Percentiles rank a stretch among this genome's conserved stretches.
phyloP scores from a whole-genome alignment of 805 yeast genomes.

The Brettanomyces naardenensis region DNA sequence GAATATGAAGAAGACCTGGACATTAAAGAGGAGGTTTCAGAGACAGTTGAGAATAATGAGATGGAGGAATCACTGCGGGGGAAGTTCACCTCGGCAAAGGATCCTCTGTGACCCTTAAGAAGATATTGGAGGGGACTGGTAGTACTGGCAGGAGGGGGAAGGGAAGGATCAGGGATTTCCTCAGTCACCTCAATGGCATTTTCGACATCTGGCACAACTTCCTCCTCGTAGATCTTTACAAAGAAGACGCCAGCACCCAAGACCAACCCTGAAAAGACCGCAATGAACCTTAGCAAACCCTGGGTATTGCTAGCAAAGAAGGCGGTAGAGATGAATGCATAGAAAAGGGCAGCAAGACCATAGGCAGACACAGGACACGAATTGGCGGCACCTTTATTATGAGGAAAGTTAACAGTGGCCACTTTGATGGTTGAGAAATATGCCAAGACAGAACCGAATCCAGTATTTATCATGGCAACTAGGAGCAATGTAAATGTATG shows the following conservation, averaged over 20 bases:
- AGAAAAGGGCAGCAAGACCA: slow-evolving; percentile 64
- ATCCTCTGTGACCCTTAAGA: slow-evolving; percentile 28
- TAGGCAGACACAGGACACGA: slow-evolving; percentile 61
- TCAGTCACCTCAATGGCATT: background rate
- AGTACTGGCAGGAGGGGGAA: background rate
- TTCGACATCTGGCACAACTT: slow-evolving; percentile 8
- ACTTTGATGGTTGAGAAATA: slow-evolving; percentile 54
- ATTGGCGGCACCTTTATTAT: slow-evolving; percentile 62
- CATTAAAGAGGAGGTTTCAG: slow-evolving; percentile 18
- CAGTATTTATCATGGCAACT: slow-evolving; percentile 43
- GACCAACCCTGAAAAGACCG: slow-evolving; percentile 40
- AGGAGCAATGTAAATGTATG: slow-evolving; percentile 36
- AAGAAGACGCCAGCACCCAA: slow-evolving; percentile 39
- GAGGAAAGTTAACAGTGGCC: slow-evolving; percentile 58
- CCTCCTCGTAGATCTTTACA: slow-evolving; percentile 27
- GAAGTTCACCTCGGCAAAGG: slow-evolving; percentile 26
- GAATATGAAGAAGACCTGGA: slow-evolving; percentile 9
- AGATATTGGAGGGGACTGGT: slow-evolving; percentile 17
- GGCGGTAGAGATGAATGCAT: slow-evolving; percentile 47
- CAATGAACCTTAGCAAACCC: slow-evolving; percentile 47
- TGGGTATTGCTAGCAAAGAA: slow-evolving; percentile 46
- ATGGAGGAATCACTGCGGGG: slow-evolving; percentile 19
- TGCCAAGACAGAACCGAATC: slow-evolving; percentile 57
- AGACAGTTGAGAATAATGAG: slow-evolving; percentile 24
- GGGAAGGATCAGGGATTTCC: background rate